These are phyloP conservation scores for Jatropha multifida DNA, from an alignment of 441 rosid species.

Conservation along the genomic window DNA sequence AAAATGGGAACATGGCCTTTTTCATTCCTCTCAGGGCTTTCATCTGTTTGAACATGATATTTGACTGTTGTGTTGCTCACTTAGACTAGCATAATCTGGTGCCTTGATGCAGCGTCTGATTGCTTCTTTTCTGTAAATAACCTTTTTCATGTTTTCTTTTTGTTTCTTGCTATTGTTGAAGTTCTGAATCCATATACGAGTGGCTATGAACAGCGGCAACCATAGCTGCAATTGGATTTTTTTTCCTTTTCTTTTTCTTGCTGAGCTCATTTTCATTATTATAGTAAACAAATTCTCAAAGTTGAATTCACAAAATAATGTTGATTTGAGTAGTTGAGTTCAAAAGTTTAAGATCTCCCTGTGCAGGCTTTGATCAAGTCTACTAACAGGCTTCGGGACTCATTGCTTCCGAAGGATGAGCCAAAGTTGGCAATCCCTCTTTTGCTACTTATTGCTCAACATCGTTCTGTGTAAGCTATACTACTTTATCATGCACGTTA, in stretches of 20 bases:
- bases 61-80: neutral
- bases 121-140: neutral
- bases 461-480: constrained; percentile 90
- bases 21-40: too few relatives aligned
- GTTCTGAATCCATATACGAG: neutral
- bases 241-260: too few relatives aligned
- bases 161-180: neutral
- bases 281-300: neutral
- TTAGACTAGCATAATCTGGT: neutral
- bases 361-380: constrained; percentile 95
- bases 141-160: neutral
- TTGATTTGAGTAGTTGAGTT: neutral
- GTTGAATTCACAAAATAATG: neutral
- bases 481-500: constrained; percentile 21
- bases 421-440: constrained; percentile 95
- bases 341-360: constrained; percentile 10
- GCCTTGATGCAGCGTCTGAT: neutral
- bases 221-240: neutral
- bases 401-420: constrained; percentile 95
- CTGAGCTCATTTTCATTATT: neutral
- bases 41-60: too few relatives aligned
- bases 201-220: neutral
- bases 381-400: constrained; percentile 89
- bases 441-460: constrained; percentile 92
- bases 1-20: neutral